Base-by-base conservation (phyloP, 345 rosid genomes). In the Populus ilicifolia region DNA sequence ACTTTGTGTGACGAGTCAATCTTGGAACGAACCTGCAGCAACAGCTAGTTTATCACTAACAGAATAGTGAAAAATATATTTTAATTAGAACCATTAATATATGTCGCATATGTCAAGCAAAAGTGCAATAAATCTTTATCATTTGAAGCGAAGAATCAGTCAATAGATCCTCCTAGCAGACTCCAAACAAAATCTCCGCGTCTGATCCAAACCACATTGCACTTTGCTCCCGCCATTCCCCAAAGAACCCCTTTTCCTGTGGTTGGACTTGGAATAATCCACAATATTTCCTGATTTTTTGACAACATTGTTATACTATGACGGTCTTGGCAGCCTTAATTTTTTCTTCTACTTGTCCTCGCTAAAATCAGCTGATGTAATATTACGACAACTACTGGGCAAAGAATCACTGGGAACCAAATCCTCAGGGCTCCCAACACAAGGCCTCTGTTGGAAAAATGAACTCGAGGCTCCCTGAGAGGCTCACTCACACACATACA, bases 141-240 rank as follows among this genome's bases (percentile, higher is more conserved):
- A 44, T 44, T 13, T 11, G 29, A 56, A 56, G 29, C 63, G 23
- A 11, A 56, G 5, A 2, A 44, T 44, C 17, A 13, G 50, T 44
- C 50, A 11, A 11, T 12, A 88, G 70, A 71, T 79, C 67, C 78
- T 83, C 73, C 87, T 85, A 13, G 88, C 56, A 18, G 89, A 88
- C 65, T 83, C 89, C 83, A 88, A 80, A 66, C 89, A 85, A 71
- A 88, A 73, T 46, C 91, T 85, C 82, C 89, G 81, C 78, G 63
- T 39, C 63, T 56, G 63, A n/a, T 83, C 86, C 64, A 70, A 44
- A 20, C 69, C 63, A 11, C 50, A 11, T 62, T 70, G 75, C 30
- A 21, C 70, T 70, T 44, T 44, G 5, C 17, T 44, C 14, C 17
- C 5, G 14, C 16, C 50, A 44, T 44, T 13, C 50, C 50, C 17